phyloP scores from a whole-genome alignment of 805 yeast genomes.

The Starmerella kuoi region DNA sequence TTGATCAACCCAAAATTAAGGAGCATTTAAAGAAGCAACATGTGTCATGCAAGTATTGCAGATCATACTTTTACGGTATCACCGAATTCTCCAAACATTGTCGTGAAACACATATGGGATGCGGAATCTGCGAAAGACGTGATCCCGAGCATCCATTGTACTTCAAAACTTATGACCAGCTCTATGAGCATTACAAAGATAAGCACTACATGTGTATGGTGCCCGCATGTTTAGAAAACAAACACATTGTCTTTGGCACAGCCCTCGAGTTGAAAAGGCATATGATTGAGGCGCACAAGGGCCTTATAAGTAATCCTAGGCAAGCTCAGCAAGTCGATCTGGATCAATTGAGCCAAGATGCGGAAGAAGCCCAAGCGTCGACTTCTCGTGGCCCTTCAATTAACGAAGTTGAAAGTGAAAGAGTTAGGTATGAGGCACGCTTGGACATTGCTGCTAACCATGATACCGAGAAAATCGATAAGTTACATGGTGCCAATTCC shows the following conservation, averaged over 20 bases:
- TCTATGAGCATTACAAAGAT: constrained; percentile 60
- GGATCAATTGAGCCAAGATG: background rate
- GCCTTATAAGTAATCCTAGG: constrained; percentile 36
- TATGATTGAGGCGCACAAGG: constrained; percentile 70
- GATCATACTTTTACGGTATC: constrained; percentile 63
- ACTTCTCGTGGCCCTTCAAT: background rate
- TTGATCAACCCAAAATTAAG: constrained; percentile 48
- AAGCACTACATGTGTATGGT: constrained; percentile 71
- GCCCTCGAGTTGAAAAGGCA: constrained; percentile 81
- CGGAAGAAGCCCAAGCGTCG: constrained; percentile 2
- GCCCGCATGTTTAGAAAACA: constrained; percentile 68
- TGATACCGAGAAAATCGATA: constrained; percentile 24
- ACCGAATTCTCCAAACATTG: constrained; percentile 78
- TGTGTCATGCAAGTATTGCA: constrained; percentile 62
- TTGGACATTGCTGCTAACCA: constrained; percentile 26
- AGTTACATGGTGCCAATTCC: constrained; percentile 18
- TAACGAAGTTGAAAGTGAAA: background rate
- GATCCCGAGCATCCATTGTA: constrained; percentile 53
- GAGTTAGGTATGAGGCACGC: constrained; percentile 20
- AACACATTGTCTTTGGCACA: constrained; percentile 83
- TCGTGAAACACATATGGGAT: constrained; percentile 72
- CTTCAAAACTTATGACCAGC: constrained; percentile 60
- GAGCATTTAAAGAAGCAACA: constrained; percentile 69
- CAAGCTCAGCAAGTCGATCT: constrained; percentile 4
- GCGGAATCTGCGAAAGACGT: constrained; percentile 69